These are phyloP conservation scores for Cyclotella distinguenda DNA, from an alignment of 108 stramenopile species.

Conservation along the genomic window DNA sequence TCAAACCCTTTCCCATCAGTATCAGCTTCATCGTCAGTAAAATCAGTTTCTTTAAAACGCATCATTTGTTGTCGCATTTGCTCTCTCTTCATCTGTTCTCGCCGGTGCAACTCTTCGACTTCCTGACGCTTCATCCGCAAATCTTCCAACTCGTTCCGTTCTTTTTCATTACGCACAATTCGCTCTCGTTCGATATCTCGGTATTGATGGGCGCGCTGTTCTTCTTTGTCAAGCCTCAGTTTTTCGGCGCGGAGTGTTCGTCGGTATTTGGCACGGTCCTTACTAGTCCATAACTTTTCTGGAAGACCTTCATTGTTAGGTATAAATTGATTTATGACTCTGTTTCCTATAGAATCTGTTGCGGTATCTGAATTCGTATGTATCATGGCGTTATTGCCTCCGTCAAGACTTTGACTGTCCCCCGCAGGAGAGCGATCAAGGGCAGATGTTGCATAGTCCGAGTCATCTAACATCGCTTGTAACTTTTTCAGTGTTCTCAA, in stretches of 20 bases:
- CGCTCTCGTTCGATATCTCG: slow-evolving; percentile 42
- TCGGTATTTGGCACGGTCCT: slow-evolving; percentile 78
- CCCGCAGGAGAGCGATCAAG: slow-evolving; percentile 6
- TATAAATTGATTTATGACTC: too few species aligned
- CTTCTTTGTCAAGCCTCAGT: slow-evolving; percentile 28
- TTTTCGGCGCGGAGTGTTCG: slow-evolving; percentile 43
- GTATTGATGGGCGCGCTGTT: slow-evolving; percentile 27
- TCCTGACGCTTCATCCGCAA: slow-evolving; percentile 28
- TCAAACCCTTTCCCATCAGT: slow-evolving; percentile 73
- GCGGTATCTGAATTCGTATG: background rate
- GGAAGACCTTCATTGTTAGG: slow-evolving; percentile 8
- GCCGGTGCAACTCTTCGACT: slow-evolving; percentile 28
- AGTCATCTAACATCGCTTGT: slow-evolving; percentile 84
- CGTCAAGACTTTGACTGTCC: slow-evolving; percentile 6
- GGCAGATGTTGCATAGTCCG: slow-evolving; percentile 72
- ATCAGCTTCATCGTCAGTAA: slow-evolving; percentile 55
- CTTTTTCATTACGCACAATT: slow-evolving; percentile 37
- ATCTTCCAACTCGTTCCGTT: slow-evolving; percentile 39
- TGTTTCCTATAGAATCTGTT: background rate
- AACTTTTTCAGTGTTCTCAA: slow-evolving; percentile 72
- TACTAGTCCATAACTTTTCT: slow-evolving; percentile 75
- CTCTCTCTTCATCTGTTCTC: slow-evolving; percentile 44
- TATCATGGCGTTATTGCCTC: background rate
- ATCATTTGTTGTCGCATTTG: slow-evolving; percentile 28
- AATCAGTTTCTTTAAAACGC: slow-evolving; percentile 50